Evolutionary conservation across 2,329 filamentous ascomycete species (phyloP), one percentile per base, ranked within the genome.

Genomic region (Coniochaeta pulveracea): DNA sequence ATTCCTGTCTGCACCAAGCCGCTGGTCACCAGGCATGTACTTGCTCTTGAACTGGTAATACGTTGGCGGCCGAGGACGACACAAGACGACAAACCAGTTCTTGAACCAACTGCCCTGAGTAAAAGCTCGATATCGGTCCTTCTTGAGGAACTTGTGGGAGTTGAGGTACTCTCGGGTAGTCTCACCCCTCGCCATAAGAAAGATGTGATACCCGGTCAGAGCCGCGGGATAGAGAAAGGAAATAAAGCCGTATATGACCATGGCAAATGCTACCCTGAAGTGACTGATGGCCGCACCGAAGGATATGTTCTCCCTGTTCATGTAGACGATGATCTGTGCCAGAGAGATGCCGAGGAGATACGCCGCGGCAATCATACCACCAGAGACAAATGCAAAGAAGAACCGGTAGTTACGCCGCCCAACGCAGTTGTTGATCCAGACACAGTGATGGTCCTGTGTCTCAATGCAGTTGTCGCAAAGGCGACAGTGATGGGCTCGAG

Each of bases 361-460:
- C 11, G 86, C 50, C 0, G 79, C 72, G 12, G 95, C 67, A 21
- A 95, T 44, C 0, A 85, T 85, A n/a, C 75, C 76, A 10, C 80
- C 76, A 34, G 75, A 76, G 43, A 98, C 78, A 56, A 95, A 98
- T 9, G 82, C 73, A 54, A 96, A 95, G 58, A 98, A 98, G 57
- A 89, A 96, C 42, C 91, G 85, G 60, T 98, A 98, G 60, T 98
- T 98, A 47, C 91, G 84, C 43, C 89, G 80, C 26, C 91, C 91
- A 32, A 98, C 81, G 44, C 91, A 98, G 55, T 98, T 98, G 61
- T 98, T 98, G 42, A 98, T 73, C 91, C 91, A 98, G 11, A 96
- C 88, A 50, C 91, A 98, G 58, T 98, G 91, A 51, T 98, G 91
- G 50, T 98, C 91, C 45, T 95, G 85, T 0, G 86, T 94, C 57